These are phyloP conservation scores for Chrysophaeum taylorii DNA, from an alignment of 352 stramenopile species.

Conservation along the genomic window DNA sequence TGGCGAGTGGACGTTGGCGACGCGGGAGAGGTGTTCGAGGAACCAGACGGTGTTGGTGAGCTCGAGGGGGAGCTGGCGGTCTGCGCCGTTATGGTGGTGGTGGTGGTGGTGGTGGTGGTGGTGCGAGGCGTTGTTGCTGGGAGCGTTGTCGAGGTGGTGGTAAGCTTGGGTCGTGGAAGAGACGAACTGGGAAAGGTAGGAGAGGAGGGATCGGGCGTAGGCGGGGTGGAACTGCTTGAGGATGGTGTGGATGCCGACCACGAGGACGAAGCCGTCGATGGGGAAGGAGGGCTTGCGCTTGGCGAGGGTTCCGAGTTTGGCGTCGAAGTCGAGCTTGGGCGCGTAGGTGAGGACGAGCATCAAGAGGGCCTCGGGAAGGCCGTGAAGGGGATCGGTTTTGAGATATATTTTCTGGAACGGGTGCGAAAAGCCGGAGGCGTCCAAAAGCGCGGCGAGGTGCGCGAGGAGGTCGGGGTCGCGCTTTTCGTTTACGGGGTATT, in stretches of 20 bases:
- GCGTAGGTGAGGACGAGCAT: constrained; percentile 82
- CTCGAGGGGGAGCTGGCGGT: background rate
- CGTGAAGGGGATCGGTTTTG: constrained; percentile 74
- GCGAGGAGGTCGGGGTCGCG: constrained; percentile 34
- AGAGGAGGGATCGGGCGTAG: constrained; percentile 78
- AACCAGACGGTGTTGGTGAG: constrained; percentile 8
- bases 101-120: background rate
- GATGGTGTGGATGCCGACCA: constrained; percentile 75
- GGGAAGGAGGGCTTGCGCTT: constrained; percentile 69
- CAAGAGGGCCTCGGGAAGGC: constrained; percentile 73
- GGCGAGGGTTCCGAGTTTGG: constrained; percentile 71
- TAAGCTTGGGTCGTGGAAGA: constrained; percentile 55
- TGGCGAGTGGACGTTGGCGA: background rate
- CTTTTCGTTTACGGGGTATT: constrained; percentile 45
- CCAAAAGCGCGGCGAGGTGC: constrained; percentile 75
- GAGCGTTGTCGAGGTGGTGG: constrained; percentile 26
- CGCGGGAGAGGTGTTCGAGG: background rate
- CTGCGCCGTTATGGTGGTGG: background rate
- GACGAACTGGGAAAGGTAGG: constrained; percentile 81
- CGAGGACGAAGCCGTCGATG: constrained; percentile 76
- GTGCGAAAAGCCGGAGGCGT: constrained; percentile 77
- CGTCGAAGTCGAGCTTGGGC: constrained; percentile 79
- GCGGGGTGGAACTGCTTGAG: constrained; percentile 87
- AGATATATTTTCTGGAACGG: constrained; percentile 86
- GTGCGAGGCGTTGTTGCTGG: constrained; percentile 57